Base-by-base conservation (phyloP, 257 asterid species). In the Forsythia suspensa region DNA sequence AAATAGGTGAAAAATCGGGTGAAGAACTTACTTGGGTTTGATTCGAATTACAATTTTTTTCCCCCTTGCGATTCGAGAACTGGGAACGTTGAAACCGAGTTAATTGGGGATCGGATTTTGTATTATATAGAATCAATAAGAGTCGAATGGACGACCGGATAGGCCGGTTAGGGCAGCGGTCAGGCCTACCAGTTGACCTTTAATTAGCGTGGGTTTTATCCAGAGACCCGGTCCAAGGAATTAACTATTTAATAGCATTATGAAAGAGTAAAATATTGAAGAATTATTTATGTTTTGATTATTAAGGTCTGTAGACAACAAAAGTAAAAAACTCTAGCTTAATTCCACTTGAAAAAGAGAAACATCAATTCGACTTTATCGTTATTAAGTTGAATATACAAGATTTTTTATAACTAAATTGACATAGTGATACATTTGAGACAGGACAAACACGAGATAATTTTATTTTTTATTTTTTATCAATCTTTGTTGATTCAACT, bases 11-110 rank as follows among this genome's bases (percentile, higher is more conserved):
- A 29, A 29, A 29, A 29, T 21, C 83, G 82, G 81, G 76, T 46
- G 20, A 61, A 71, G 29, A 72, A 78, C 92, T 88, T 87, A 91
- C 96, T 80, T 80, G 85, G 80, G 76, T 71, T 85, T 83, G 90
- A 78, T 81, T 71, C 18, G 83, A 68, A 74, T 74, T 69, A 21
- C 34, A 72, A 29, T 29, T 39, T 13, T 52, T 75, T 74, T 67
- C 6, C 76, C 24, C 75, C 75, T 80, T 75, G 70, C 85, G 85
- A 80, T 67, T 84, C 88, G 88, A 75, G 85, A 78, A 79, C 67
- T 67, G 66, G 79, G 71, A 44, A 75, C 70, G 68, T 55, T 34
- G 76, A 82, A 80, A 84, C 93, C 92, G 94, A 91, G 90, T 82
- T 84, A 80, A 21, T 52, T 52, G 78, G 72, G 77, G 80, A 78